These are phyloP conservation scores for Quillaja saponaria DNA, from an alignment of 306 rosid species.

Conservation along the genomic window DNA sequence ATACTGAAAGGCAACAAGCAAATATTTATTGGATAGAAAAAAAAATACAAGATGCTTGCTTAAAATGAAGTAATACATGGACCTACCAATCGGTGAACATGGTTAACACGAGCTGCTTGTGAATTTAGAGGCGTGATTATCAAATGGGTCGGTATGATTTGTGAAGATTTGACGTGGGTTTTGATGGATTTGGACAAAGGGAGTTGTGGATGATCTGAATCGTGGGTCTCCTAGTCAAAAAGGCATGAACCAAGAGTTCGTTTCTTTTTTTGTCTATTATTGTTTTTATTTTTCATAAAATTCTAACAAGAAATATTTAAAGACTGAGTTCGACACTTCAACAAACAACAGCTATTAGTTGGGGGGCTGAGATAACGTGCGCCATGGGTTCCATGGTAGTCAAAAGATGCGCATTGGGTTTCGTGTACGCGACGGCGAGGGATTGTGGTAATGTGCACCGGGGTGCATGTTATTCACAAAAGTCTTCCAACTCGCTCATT, in stretches of 20 bases:
- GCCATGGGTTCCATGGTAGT: constrained; percentile 27
- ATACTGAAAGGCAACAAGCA: constrained; percentile 5
- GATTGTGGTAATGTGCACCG: not conserved
- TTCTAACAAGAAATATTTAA: constrained; percentile 21
- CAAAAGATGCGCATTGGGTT: constrained; percentile 34
- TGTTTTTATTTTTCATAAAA: not conserved
- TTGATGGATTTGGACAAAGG: constrained; percentile 43
- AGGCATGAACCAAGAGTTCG: constrained; percentile 63
- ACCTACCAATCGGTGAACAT: constrained; percentile 38
- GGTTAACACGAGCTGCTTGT: constrained; percentile 22
- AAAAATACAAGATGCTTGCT: constrained; percentile 8
- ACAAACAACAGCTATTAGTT: constrained; percentile 28
- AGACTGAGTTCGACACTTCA: constrained; percentile 33
- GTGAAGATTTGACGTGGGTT: constrained; percentile 67
- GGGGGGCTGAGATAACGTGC: constrained; percentile 41
- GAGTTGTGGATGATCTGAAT: constrained; percentile 65
- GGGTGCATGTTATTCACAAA: constrained; percentile 6
- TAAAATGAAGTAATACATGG: constrained; percentile 11
- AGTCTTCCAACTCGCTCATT: too few species aligned
- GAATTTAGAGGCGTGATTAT: constrained; percentile 26
- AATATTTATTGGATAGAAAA: constrained; percentile 4
- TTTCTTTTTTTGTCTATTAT: constrained; percentile 24
- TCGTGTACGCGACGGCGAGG: constrained; percentile 38
- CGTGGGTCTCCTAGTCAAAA: constrained; percentile 60
- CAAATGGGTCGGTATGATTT: constrained; percentile 58